Conservation (phyloP, 1,139 yeast genomes). For the Eremothecium gossypii region DNA sequence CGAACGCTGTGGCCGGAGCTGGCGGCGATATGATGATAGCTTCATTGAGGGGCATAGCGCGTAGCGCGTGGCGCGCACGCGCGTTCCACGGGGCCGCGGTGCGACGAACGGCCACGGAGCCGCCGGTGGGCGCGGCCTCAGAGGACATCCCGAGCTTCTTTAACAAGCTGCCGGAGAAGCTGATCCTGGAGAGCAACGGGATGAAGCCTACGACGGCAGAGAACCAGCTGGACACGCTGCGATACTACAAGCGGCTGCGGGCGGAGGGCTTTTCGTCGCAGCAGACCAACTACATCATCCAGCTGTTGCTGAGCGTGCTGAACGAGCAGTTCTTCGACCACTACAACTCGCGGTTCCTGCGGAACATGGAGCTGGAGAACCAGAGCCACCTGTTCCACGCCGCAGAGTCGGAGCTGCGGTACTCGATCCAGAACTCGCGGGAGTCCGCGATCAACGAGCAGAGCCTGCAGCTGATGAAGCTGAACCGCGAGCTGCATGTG, state of each 20-base stretch:
- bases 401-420: conserved; percentile 78
- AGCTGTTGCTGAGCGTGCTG: conserved; percentile 41
- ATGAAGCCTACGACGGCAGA: conserved; percentile 25
- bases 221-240: conserved; percentile 28
- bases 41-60: no score
- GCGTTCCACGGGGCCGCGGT: no score
- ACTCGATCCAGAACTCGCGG: conserved; percentile 67
- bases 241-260: conserved; percentile 20
- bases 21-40: no score
- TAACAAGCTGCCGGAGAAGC: conserved; percentile 24
- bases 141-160: conserved; percentile 13
- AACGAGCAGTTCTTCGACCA: conserved; percentile 45
- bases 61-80: no score
- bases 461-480: conserved; percentile 48
- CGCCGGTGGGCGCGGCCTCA: neutral
- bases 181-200: conserved; percentile 23
- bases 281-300: conserved; percentile 48
- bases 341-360: conserved; percentile 51
- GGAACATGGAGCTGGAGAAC: conserved; percentile 67
- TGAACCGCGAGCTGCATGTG: conserved; percentile 63
- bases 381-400: conserved; percentile 86
- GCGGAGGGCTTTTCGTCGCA: conserved; percentile 39
- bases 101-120: no score
- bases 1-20: no score
- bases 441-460: conserved; percentile 65